These are phyloP conservation scores for Citrullus mucosospermus DNA, from an alignment of 306 rosid species.

Conservation along the genomic window DNA sequence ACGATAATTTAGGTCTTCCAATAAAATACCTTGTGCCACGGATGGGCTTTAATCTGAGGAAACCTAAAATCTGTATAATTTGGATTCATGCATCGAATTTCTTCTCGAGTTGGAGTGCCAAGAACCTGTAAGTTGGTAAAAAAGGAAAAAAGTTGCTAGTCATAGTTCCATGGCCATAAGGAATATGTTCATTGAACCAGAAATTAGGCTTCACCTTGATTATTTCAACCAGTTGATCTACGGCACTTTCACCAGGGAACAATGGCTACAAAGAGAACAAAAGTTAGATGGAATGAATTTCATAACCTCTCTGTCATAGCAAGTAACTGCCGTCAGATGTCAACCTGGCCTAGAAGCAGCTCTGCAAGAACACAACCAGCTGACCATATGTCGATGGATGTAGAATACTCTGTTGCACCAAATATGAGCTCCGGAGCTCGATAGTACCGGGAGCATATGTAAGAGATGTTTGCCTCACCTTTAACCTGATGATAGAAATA, in stretches of 20 bases:
- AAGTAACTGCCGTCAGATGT: constrained; percentile 11
- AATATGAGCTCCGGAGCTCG: constrained; percentile 99
- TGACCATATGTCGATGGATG: constrained; percentile 90
- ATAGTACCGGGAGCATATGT: constrained; percentile 92
- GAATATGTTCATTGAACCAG: neutral
- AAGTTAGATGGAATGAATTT: constrained; percentile 5
- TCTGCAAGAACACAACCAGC: constrained; percentile 99
- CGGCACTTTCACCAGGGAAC: constrained; percentile 92
- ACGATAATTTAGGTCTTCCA: too few species aligned
- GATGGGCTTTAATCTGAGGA: too few species aligned
- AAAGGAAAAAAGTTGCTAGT: constrained; percentile 1
- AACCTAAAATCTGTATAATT: too few species aligned
- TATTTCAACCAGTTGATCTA: constrained; percentile 91
- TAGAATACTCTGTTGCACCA: constrained; percentile 88
- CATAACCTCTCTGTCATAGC: neutral
- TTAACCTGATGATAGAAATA: constrained; percentile 35
- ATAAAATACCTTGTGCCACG: too few species aligned
- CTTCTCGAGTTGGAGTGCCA: too few species aligned
- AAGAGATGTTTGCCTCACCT: constrained; percentile 85
- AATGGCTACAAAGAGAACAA: constrained; percentile 48
- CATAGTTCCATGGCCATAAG: neutral
- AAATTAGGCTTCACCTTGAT: constrained; percentile 55
- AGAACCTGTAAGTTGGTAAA: neutral
- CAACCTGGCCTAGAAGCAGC: constrained; percentile 90
- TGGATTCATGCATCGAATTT: too few species aligned